Conservation (phyloP, 1,284 basidiomycete genomes). For the Waitea zeae region DNA sequence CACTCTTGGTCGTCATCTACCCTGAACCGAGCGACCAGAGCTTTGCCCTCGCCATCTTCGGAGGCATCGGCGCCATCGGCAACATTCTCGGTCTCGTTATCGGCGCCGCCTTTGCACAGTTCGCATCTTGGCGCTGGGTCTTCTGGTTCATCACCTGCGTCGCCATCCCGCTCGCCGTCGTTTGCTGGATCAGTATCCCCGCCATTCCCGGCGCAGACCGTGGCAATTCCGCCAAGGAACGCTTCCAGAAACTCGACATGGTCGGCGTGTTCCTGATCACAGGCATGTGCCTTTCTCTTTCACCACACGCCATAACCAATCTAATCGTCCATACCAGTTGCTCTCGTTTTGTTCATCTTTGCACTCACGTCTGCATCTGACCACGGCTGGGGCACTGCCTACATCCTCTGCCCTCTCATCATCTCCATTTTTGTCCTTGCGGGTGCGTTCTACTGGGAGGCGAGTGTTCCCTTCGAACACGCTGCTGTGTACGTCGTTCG, state of each 20-base stretch:
- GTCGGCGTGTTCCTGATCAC: constrained; percentile 22
- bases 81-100: constrained; percentile 18
- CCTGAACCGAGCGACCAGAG: constrained; percentile 17
- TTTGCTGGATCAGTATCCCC: constrained; percentile 19
- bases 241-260: constrained; percentile 20
- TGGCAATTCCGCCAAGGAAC: constrained; percentile 2
- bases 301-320: neutral
- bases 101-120: constrained; percentile 17
- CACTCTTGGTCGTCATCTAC: constrained; percentile 21
- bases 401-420: constrained; percentile 23
- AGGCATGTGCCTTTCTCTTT: constrained; percentile 6
- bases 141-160: constrained; percentile 26
- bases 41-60: constrained; percentile 18
- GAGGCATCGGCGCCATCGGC: constrained; percentile 17
- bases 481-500: constrained; percentile 20
- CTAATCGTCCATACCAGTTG: constrained; percentile 10
- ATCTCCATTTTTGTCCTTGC: constrained; percentile 20
- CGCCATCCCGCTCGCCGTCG: constrained; percentile 16
- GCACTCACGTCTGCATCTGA: constrained; percentile 27
- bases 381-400: constrained; percentile 22
- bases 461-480: constrained; percentile 15
- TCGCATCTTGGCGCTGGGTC: constrained; percentile 24
- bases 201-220: neutral
- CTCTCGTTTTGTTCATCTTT: constrained; percentile 27
- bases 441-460: constrained; percentile 25